phyloP scores from a whole-genome alignment of 2,329 filamentous ascomycete species.

The Xylariaceae sp. region DNA sequence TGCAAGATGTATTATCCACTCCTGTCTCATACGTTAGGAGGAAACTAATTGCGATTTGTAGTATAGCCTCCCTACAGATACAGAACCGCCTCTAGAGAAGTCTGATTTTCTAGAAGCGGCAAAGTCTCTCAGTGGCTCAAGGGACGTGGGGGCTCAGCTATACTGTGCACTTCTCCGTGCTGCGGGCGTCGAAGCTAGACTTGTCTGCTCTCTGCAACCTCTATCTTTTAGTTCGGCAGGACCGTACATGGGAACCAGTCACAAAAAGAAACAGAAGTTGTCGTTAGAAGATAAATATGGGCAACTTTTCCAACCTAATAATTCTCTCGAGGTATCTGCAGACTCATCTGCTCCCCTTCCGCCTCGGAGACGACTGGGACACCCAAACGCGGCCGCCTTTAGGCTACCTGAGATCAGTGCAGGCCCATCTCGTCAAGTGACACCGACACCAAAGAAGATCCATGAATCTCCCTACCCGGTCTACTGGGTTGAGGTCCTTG shows the following conservation, averaged over 20 bases:
- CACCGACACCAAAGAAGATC: constrained; percentile 52
- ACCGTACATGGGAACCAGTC: constrained; percentile 54
- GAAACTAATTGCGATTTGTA: constrained; percentile 36
- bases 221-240: constrained; percentile 70
- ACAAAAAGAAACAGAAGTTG: constrained; percentile 40
- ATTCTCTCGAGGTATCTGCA: constrained; percentile 38
- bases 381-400: constrained; percentile 62
- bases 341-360: constrained; percentile 42
- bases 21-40: constrained; percentile 17
- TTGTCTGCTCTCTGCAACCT: constrained; percentile 90
- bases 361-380: constrained; percentile 57
- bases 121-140: constrained; percentile 74
- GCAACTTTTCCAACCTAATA: constrained; percentile 51
- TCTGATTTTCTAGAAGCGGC: constrained; percentile 78
- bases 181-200: constrained; percentile 79
- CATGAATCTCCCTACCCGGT: constrained; percentile 80
- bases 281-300: constrained; percentile 46
- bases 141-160: constrained; percentile 87
- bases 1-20: constrained; percentile 58
- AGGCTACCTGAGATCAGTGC: constrained; percentile 53
- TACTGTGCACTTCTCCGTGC: constrained; percentile 87
- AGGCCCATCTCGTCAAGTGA: constrained; percentile 41
- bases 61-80: constrained; percentile 65
- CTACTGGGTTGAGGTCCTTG: constrained; percentile 94
- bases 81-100: constrained; percentile 72